Percentiles rank a stretch among this genome's conserved stretches.
Conservation (phyloP, 23 red algal genomes). For the Porphyridium purpureum region DNA sequence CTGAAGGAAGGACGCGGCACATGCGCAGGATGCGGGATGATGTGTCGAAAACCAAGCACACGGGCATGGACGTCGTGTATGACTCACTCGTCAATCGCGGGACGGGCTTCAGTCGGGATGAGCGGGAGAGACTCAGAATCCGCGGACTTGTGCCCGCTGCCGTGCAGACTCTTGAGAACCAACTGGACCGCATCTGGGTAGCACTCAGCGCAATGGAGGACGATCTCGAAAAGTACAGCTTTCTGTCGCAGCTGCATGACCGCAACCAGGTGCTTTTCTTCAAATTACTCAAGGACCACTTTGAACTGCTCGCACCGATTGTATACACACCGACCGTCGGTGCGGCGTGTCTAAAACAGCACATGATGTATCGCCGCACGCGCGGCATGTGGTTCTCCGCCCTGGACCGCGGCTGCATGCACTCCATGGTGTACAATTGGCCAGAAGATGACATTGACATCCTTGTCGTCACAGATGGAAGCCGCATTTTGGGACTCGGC, state of each 20-base stretch:
- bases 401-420: conserved; percentile 49
- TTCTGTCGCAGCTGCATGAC: conserved; percentile 60
- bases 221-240: conserved; percentile 60
- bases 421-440: conserved; percentile 93
- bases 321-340: conserved; percentile 95
- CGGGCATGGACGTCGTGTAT: conserved; percentile 44
- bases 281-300: conserved; percentile 48
- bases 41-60: too few species aligned
- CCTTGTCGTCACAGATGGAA: conserved; percentile 93
- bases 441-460: conserved; percentile 66
- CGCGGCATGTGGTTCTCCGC: conserved; percentile 83
- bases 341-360: conserved; percentile 65
- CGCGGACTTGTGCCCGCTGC: conserved; percentile 74
- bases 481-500: conserved; percentile 68
- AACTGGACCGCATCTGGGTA: conserved; percentile 57
- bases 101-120: conserved; percentile 54
- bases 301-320: conserved; percentile 74
- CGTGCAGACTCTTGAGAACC: conserved; percentile 48
- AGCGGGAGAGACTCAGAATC: conserved; percentile 71
- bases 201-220: conserved; percentile 15
- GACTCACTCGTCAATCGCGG: conserved; percentile 77
- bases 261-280: conserved; percentile 89
- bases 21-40: too few species aligned
- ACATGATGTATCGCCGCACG: conserved; percentile 78
- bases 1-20: too few species aligned